A percentile compares a stretch with the other conserved stretches of the same genome.
Conservation (phyloP, 164 flowering plant species). For the Magnolia sinica region DNA sequence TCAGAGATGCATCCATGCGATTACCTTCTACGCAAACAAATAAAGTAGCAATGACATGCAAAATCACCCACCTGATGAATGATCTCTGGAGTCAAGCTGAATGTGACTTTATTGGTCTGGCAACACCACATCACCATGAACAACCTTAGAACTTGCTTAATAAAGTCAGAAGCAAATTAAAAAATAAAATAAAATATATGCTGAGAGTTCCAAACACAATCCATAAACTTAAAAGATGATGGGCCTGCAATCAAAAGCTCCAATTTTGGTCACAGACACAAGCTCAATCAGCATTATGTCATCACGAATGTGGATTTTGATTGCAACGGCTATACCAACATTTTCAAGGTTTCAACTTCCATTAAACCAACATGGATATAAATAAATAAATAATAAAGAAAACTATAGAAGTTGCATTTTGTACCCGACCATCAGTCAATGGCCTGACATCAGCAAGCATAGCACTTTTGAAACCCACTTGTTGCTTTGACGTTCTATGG, state of each 20-base stretch:
- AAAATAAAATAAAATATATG: background rate
- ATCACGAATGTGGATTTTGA: no score
- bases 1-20: background rate
- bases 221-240: no score
- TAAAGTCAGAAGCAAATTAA: background rate
- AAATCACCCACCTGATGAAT: constrained; percentile 69
- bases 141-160: background rate
- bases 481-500: constrained; percentile 51
- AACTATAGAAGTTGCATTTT: constrained; percentile 8
- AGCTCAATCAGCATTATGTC: no score
- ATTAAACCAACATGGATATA: no score
- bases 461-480: constrained; percentile 76
- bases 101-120: constrained; percentile 90
- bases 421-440: constrained; percentile 86
- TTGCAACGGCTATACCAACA: no score
- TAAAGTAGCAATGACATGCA: background rate
- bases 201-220: no score
- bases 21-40: background rate
- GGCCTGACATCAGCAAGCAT: constrained; percentile 82
- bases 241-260: no score
- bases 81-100: constrained; percentile 86
- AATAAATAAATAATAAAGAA: background rate
- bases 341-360: no score
- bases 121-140: constrained; percentile 20
- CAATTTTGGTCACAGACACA: no score